Evolutionary conservation across 2,329 filamentous ascomycete genomes (phyloP), one percentile per base, ranked within the genome.

Genomic region (Fonsecaea erecta): DNA sequence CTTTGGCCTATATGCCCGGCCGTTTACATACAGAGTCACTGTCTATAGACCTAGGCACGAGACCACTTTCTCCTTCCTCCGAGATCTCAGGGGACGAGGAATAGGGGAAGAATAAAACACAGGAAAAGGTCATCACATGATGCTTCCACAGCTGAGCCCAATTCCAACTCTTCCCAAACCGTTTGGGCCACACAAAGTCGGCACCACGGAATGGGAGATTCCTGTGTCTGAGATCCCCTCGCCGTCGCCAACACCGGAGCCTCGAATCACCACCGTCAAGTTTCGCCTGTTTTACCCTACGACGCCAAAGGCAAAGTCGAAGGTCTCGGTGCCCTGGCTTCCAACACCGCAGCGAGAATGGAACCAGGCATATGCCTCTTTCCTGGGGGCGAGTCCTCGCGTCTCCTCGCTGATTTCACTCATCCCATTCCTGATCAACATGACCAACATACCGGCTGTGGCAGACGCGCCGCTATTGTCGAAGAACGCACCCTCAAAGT

Each of bases 211-310:
- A 73, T 83, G 94, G 69, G 92, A 96, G 79, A 86, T 96, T 16
- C 90, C 92, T 51, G 82, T 90, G 9, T 74, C 78, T 14, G 79
- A 84, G 40, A 75, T 86, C 16, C 72, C 78, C 34, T 76, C 75
- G 1, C 75, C 77, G 1, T 81, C 83, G 30, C 85, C 88, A 0
- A 81, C 84, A 24, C 79, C 83, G 2, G 76, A 81, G 7, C 85
- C 86, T 5, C 79, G 82, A 7, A 87, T 93, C 52, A 81, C 87
- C 21, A 96, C 92, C 0, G 82, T 96, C 28, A 88, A 90, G 63
- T 95, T 92, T 76, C 86, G 92, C 68, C 83, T 96, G 64, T 96
- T 91, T 79, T 96, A 96, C 75, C 92, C 92, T 0, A 88, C 89
- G 24, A 78, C 69, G 7, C 73, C 78, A 16, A 73, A 74, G 52